Evolutionary conservation across 495 filamentous ascomycete species (phyloP).

Genomic region (Cladorrhinum samala): DNA sequence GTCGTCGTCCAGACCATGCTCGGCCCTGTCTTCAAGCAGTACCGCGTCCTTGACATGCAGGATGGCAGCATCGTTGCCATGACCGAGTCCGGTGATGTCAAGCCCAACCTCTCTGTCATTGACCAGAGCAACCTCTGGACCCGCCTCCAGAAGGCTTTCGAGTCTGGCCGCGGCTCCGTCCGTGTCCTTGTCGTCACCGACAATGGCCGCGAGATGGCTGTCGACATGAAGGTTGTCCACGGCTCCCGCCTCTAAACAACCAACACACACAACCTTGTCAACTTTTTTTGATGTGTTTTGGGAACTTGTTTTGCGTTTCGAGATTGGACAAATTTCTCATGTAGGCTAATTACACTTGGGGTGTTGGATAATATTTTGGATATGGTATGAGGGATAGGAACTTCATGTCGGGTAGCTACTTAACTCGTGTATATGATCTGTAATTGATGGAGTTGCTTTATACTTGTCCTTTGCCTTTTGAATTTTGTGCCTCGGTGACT

Average conservation of each 20-base stretch:
- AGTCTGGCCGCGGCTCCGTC: slow-evolving; percentile 85
- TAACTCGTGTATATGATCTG: slow-evolving; percentile 31
- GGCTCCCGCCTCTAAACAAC: slow-evolving; percentile 48
- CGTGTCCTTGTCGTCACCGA: slow-evolving; percentile 95
- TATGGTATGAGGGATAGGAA: background rate
- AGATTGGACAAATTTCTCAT: slow-evolving; percentile 25
- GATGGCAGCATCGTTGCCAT: slow-evolving; percentile 60
- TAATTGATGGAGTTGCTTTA: slow-evolving; percentile 27
- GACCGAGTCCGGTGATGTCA: slow-evolving; percentile 78
- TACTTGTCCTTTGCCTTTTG: background rate
- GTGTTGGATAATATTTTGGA: slow-evolving; percentile 4
- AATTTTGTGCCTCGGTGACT: background rate
- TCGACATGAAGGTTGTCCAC: slow-evolving; percentile 98
- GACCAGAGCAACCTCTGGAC: slow-evolving; percentile 84
- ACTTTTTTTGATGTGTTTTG: slow-evolving; percentile 6
- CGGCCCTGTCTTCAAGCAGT: slow-evolving; percentile 99
- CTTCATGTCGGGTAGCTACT: slow-evolving; percentile 9
- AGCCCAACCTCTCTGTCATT: slow-evolving; percentile 88
- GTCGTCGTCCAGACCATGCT: slow-evolving; percentile 99
- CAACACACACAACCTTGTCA: background rate
- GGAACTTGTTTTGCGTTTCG: slow-evolving; percentile 16
- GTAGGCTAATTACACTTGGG: too few relatives aligned
- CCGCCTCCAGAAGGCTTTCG: slow-evolving; percentile 78
- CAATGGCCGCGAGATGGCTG: slow-evolving; percentile 86
- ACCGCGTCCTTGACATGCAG: slow-evolving; percentile 96